Evolutionary conservation across 805 yeast genomes (phyloP).

Genomic region (Clavispora fructus): DNA sequence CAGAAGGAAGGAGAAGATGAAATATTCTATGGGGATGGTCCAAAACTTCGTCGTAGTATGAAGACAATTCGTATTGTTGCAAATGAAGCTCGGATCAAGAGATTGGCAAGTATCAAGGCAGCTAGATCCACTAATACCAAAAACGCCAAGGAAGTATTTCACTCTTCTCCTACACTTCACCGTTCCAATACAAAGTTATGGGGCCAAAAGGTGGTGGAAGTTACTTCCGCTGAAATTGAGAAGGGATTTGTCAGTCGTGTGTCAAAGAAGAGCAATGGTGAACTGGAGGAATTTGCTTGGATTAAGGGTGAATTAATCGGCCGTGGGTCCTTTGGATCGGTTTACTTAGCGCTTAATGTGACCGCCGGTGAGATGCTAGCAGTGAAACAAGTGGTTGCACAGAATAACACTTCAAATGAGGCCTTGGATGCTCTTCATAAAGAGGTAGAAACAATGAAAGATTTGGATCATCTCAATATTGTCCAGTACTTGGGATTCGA

Average conservation of each 20-base stretch:
- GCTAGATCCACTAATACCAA: neutral
- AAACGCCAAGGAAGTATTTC: neutral
- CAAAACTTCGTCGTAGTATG: slow-evolving; percentile 54
- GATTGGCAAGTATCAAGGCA: slow-evolving; percentile 21
- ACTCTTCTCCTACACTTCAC: slow-evolving; percentile 32
- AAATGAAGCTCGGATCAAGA: slow-evolving; percentile 62
- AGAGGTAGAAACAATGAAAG: slow-evolving; percentile 91
- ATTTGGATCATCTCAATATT: slow-evolving; percentile 87
- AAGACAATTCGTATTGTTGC: slow-evolving; percentile 93
- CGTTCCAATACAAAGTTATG: slow-evolving; percentile 89
- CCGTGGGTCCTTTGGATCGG: slow-evolving; percentile 94
- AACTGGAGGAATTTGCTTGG: slow-evolving; percentile 89
- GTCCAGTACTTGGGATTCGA: slow-evolving; percentile 97
- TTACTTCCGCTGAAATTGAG: slow-evolving; percentile 64
- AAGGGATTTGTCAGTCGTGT: slow-evolving; percentile 63
- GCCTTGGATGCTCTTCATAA: slow-evolving; percentile 79
- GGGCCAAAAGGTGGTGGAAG: slow-evolving; percentile 93
- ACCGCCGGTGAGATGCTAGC: slow-evolving; percentile 99
- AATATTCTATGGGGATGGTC: slow-evolving; percentile 35
- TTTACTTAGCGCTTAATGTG: slow-evolving; percentile 83
- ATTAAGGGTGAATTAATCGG: slow-evolving; percentile 96
- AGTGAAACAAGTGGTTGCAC: slow-evolving; percentile 77
- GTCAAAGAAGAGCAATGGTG: slow-evolving; percentile 51
- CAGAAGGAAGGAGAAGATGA: slow-evolving; percentile 27
- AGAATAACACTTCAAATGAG: slow-evolving; percentile 34